Conservation (phyloP, 768 basidiomycete species). For the Tulasnella sp. region DNA sequence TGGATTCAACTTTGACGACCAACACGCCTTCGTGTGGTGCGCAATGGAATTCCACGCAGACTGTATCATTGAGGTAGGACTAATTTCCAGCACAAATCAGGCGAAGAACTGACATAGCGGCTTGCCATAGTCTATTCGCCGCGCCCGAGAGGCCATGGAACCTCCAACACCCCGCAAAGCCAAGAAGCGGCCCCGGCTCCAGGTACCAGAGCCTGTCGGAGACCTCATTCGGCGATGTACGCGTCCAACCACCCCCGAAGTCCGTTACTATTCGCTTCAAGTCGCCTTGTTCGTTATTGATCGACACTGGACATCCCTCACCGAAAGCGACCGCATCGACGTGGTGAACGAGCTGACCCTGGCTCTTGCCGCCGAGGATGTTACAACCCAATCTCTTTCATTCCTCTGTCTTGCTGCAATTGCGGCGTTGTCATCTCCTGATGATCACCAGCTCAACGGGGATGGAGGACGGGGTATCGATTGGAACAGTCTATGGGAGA, state of each 20-base stretch:
- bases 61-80: slow-evolving; percentile 60
- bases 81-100: neutral
- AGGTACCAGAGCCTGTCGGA: neutral
- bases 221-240: slow-evolving; percentile 15
- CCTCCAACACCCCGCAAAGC: slow-evolving; percentile 25
- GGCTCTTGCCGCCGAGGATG: slow-evolving; percentile 61
- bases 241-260: slow-evolving; percentile 2
- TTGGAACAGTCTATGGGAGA: slow-evolving; percentile 84
- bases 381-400: slow-evolving; percentile 72
- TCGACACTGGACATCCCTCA: slow-evolving; percentile 65
- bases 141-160: slow-evolving; percentile 33
- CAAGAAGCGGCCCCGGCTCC: slow-evolving; percentile 37
- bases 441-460: slow-evolving; percentile 15
- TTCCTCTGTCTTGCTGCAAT: slow-evolving; percentile 70
- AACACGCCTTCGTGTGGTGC: slow-evolving; percentile 74
- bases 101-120: neutral
- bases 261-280: slow-evolving; percentile 54
- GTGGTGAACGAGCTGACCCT: slow-evolving; percentile 55
- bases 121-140: slow-evolving; percentile 44
- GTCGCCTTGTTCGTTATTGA: slow-evolving; percentile 80
- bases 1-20: slow-evolving; percentile 65
- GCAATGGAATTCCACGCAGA: slow-evolving; percentile 77
- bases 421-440: slow-evolving; percentile 44
- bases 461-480: slow-evolving; percentile 31
- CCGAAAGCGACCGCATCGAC: slow-evolving; percentile 52